Percentiles rank a stretch among this genome's conserved stretches.
Evolutionary conservation across 345 rosid genomes (phyloP).

Genomic region (Ceriops tagal): DNA sequence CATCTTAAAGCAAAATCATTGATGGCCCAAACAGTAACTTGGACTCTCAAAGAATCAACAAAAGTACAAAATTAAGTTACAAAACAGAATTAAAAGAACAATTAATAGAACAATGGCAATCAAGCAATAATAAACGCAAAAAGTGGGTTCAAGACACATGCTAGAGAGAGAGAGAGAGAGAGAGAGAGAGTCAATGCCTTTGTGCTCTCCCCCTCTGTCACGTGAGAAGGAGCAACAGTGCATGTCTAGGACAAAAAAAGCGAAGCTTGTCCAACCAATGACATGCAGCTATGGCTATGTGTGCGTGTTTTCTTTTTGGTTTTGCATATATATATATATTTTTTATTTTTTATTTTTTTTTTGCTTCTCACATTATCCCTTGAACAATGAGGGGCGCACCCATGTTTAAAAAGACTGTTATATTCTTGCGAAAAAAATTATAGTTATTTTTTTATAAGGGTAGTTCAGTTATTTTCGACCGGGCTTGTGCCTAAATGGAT

Average conservation of each 20-base stretch:
- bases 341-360: too few species aligned
- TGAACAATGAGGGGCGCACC: not conserved
- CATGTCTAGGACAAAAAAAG: conserved; percentile 21
- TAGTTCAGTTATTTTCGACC: not conserved
- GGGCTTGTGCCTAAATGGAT: conserved; percentile 12
- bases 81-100: conserved; percentile 3
- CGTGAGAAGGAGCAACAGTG: conserved; percentile 15
- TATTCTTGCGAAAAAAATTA: not conserved
- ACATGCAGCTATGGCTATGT: conserved; percentile 10
- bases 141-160: conserved; percentile 14
- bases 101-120: conserved; percentile 24
- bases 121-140: conserved; percentile 31
- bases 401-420: conserved; percentile 17
- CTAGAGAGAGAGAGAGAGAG: not conserved
- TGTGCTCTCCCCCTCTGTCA: conserved; percentile 13
- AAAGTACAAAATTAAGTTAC: conserved; percentile 27
- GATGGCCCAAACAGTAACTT: conserved; percentile 21
- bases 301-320: too few species aligned
- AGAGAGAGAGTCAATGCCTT: conserved; percentile 31
- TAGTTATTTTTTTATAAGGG: not conserved
- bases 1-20: conserved; percentile 28
- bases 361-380: too few species aligned
- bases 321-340: too few species aligned
- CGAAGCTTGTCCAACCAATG: conserved; percentile 22
- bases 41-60: conserved; percentile 22